Evolutionary conservation across 148 eudicot species (phyloP).

Genomic region (Camellia lanceoleosa): DNA sequence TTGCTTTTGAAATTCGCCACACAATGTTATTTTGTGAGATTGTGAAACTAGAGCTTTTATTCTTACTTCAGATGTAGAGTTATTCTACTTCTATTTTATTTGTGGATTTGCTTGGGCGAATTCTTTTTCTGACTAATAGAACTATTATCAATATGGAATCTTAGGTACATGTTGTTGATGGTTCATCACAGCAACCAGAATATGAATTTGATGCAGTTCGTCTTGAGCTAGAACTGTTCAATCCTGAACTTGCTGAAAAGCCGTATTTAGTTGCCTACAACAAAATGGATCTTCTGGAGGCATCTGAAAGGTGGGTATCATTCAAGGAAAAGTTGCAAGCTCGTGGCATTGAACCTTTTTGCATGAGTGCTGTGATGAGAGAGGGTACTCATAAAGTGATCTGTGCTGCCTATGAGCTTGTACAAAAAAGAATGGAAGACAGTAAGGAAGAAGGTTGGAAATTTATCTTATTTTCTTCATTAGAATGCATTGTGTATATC

Average conservation of each 20-base stretch:
- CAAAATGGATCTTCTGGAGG: constrained; percentile 98
- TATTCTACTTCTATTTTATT: constrained; percentile 1
- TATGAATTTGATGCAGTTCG: constrained; percentile 95
- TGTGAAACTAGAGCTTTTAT: constrained; percentile 1
- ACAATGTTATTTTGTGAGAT: background rate
- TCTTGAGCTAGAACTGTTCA: constrained; percentile 88
- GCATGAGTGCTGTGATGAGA: constrained; percentile 82
- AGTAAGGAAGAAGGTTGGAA: constrained; percentile 54
- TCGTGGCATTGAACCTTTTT: constrained; percentile 66
- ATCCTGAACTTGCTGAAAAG: constrained; percentile 84
- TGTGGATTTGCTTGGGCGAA: background rate
- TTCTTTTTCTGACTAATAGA: constrained; percentile 14
- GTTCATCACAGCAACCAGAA: constrained; percentile 91
- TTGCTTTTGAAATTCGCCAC: background rate
- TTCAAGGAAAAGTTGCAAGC: constrained; percentile 56
- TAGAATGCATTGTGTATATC: too few relatives aligned
- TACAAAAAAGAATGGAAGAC: constrained; percentile 41
- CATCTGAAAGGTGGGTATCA: constrained; percentile 71
- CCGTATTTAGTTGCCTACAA: constrained; percentile 83
- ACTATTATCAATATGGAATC: constrained; percentile 19
- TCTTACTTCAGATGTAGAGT: constrained; percentile 1
- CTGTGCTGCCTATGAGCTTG: constrained; percentile 85
- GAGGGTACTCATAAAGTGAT: constrained; percentile 77
- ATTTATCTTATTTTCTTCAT: background rate
- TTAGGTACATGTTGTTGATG: constrained; percentile 96